These are phyloP conservation scores for Neospermospora avenae DNA, from an alignment of 2,329 filamentous ascomycete genomes.

Conservation along the genomic window DNA sequence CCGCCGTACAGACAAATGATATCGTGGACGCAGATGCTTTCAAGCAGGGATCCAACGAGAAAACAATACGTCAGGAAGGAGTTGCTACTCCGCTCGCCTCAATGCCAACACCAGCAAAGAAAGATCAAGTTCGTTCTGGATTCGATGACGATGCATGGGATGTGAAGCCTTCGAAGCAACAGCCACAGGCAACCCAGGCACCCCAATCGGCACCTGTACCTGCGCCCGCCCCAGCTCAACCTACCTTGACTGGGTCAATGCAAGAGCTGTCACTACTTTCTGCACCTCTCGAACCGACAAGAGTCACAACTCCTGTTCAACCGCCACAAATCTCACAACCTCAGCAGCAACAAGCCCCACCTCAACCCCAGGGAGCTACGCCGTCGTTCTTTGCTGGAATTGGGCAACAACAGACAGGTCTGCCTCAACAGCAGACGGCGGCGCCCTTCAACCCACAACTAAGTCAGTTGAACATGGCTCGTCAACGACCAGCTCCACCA, in stretches of 20 bases:
- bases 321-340: slow-evolving; percentile 31
- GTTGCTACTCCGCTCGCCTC: slow-evolving; percentile 45
- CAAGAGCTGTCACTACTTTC: slow-evolving; percentile 64
- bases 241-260: slow-evolving; percentile 65
- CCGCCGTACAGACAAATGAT: slow-evolving; percentile 81
- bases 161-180: slow-evolving; percentile 74
- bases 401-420: slow-evolving; percentile 47
- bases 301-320: slow-evolving; percentile 33
- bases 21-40: slow-evolving; percentile 86
- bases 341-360: slow-evolving; percentile 35
- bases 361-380: slow-evolving; percentile 48
- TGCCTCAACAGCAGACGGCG: slow-evolving; percentile 29
- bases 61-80: slow-evolving; percentile 40
- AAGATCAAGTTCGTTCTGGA: slow-evolving; percentile 52
- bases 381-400: slow-evolving; percentile 56
- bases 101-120: slow-evolving; percentile 41
- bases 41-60: slow-evolving; percentile 49
- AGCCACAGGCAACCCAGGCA: slow-evolving; percentile 34
- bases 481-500: slow-evolving; percentile 71
- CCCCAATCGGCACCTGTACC: slow-evolving; percentile 40
- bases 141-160: slow-evolving; percentile 99
- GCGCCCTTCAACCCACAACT: slow-evolving; percentile 33
- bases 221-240: slow-evolving; percentile 40
- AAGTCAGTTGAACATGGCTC: slow-evolving; percentile 43
- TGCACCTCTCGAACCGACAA: slow-evolving; percentile 54